phyloP scores from a whole-genome alignment of 2,329 filamentous ascomycete genomes.

The Xylariaceae sp. region DNA sequence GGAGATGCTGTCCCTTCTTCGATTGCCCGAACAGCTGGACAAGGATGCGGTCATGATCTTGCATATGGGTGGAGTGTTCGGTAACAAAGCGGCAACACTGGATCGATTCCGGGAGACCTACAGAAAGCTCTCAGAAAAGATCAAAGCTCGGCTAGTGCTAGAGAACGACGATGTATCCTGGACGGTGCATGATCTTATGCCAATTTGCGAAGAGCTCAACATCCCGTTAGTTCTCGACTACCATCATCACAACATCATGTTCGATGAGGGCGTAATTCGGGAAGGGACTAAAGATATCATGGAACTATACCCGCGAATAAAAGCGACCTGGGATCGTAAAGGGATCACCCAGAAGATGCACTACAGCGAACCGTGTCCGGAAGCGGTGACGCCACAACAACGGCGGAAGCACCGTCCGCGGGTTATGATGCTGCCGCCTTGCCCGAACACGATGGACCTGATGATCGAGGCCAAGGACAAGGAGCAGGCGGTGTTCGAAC shows the following conservation, averaged over 20 bases:
- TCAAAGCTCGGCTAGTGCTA: slow-evolving; percentile 79
- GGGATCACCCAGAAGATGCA: slow-evolving; percentile 93
- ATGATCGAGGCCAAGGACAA: slow-evolving; percentile 99
- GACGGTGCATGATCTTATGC: slow-evolving; percentile 86
- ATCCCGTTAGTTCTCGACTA: slow-evolving; percentile 90
- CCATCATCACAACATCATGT: slow-evolving; percentile 94
- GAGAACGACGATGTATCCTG: slow-evolving; percentile 94
- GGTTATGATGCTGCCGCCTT: slow-evolving; percentile 76
- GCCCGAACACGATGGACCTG: slow-evolving; percentile 79
- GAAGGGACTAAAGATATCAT: slow-evolving; percentile 84
- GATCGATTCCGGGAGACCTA: slow-evolving; percentile 77
- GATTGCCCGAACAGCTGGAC: slow-evolving; percentile 71
- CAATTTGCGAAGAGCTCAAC: slow-evolving; percentile 87
- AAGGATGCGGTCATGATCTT: slow-evolving; percentile 90
- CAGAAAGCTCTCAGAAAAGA: slow-evolving; percentile 55
- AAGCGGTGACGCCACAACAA: slow-evolving; percentile 73
- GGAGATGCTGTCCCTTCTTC: slow-evolving; percentile 74
- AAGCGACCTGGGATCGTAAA: slow-evolving; percentile 79
- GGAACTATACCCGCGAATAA: slow-evolving; percentile 68
- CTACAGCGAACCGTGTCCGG: slow-evolving; percentile 75
- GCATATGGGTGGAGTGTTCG: slow-evolving; percentile 88
- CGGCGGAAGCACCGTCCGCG: slow-evolving; percentile 81
- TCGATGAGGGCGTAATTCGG: slow-evolving; percentile 66
- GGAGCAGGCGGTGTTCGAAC: slow-evolving; percentile 90
- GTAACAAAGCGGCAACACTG: slow-evolving; percentile 76